Conservation (phyloP, 148 eudicot genomes). For the Diospyros lotus region DNA sequence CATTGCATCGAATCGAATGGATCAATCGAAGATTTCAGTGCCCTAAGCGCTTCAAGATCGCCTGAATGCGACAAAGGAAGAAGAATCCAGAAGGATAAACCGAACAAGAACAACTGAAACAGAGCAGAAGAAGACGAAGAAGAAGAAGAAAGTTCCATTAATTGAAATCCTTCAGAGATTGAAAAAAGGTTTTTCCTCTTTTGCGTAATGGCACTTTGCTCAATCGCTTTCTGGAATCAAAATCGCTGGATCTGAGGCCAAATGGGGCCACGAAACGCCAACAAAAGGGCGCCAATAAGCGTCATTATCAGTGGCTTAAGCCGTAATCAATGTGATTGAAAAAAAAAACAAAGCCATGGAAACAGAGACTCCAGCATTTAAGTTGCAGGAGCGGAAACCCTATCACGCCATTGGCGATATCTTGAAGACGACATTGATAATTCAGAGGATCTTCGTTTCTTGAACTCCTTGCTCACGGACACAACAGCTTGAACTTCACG, state of each 20-base stretch:
- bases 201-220: not conserved
- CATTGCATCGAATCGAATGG: slow-evolving; percentile 34
- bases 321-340: not conserved
- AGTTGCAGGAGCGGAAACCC: not conserved
- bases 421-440: too few species aligned
- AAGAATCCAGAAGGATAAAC: not conserved
- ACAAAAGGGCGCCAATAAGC: not conserved
- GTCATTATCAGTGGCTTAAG: not conserved
- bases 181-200: not conserved
- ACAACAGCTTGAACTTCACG: slow-evolving; percentile 5
- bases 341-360: too few species aligned
- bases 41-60: slow-evolving; percentile 32
- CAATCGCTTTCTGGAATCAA: not conserved
- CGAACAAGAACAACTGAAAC: not conserved
- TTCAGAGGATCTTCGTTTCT: not conserved
- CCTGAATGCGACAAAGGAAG: slow-evolving; percentile 1
- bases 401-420: not conserved
- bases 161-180: not conserved
- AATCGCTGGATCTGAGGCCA: not conserved
- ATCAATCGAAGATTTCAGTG: slow-evolving; percentile 37
- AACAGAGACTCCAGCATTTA: too few species aligned
- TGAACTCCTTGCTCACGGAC: slow-evolving; percentile 3
- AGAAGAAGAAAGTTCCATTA: too few species aligned
- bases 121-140: too few species aligned
- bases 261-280: not conserved